Conservation (phyloP, 2,329 filamentous ascomycete species). For the Fusarium chlamydosporum region DNA sequence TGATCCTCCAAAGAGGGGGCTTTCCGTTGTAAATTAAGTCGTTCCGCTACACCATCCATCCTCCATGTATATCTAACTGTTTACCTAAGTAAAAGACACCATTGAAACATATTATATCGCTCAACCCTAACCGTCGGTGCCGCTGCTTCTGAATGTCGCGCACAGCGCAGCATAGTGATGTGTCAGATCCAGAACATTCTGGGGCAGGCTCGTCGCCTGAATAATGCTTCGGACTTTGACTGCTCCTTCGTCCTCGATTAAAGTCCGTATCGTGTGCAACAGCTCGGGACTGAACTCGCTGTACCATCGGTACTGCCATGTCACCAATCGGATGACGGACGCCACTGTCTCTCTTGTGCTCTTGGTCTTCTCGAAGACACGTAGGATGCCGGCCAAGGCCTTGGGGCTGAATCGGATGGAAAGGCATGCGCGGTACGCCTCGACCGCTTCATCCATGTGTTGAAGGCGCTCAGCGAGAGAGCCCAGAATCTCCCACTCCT, state of each 20-base stretch:
- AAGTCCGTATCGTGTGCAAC: conserved; percentile 85
- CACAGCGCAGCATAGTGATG: conserved; percentile 97
- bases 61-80: conserved; percentile 33
- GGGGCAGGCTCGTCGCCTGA: conserved; percentile 93
- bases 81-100: conserved; percentile 13
- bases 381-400: conserved; percentile 87
- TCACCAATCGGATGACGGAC: conserved; percentile 90
- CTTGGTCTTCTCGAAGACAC: conserved; percentile 81
- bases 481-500: conserved; percentile 98
- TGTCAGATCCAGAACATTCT: conserved; percentile 92
- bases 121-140: conserved; percentile 78
- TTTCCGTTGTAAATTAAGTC: conserved; percentile 36
- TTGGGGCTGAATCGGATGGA: conserved; percentile 92
- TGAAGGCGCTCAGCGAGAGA: conserved; percentile 93
- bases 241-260: conserved; percentile 97
- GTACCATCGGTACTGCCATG: conserved; percentile 99
- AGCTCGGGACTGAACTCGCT: conserved; percentile 97
- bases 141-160: conserved; percentile 93
- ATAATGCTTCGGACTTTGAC: conserved; percentile 98
- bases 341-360: conserved; percentile 86
- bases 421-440: conserved; percentile 92
- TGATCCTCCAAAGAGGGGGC: conserved; percentile 26
- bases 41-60: conserved; percentile 26
- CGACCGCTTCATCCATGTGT: conserved; percentile 89
- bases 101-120: conserved; percentile 19